These are phyloP conservation scores for Pythium graminicola DNA, from an alignment of 352 stramenopile species.

Conservation along the genomic window DNA sequence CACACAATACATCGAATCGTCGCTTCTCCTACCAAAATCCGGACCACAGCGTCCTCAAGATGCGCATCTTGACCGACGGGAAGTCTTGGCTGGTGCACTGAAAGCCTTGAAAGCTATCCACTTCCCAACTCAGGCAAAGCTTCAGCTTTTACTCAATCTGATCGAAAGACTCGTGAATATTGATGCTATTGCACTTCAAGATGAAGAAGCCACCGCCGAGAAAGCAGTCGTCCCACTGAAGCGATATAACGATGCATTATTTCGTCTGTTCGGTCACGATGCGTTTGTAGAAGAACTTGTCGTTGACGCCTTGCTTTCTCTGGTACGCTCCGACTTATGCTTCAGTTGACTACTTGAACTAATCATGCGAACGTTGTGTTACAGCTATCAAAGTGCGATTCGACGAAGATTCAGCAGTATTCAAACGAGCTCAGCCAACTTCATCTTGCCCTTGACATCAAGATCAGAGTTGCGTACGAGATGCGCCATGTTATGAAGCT, in stretches of 20 bases:
- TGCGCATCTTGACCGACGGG: conserved; percentile 30
- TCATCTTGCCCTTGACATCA: conserved; percentile 53
- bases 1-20: conserved; percentile 56
- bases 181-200: conserved; percentile 1
- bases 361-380: background rate
- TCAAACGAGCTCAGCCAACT: conserved; percentile 43
- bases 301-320: conserved; percentile 47
- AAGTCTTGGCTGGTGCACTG: conserved; percentile 52
- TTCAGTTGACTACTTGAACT: background rate
- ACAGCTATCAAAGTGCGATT: conserved; percentile 44
- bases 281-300: conserved; percentile 59
- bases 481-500: conserved; percentile 69
- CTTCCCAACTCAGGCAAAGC: conserved; percentile 65
- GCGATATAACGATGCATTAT: conserved; percentile 37
- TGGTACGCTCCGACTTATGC: too few species aligned
- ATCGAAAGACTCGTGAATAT: conserved; percentile 43
- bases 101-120: conserved; percentile 52
- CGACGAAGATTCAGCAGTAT: conserved; percentile 52
- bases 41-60: conserved; percentile 8
- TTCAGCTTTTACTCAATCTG: conserved; percentile 55
- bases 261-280: conserved; percentile 63
- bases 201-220: background rate
- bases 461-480: conserved; percentile 66
- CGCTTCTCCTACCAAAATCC: conserved; percentile 18
- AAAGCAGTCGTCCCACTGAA: background rate